Evolutionary conservation across 306 rosid genomes (phyloP).

Genomic region (Begonia masoniana): DNA sequence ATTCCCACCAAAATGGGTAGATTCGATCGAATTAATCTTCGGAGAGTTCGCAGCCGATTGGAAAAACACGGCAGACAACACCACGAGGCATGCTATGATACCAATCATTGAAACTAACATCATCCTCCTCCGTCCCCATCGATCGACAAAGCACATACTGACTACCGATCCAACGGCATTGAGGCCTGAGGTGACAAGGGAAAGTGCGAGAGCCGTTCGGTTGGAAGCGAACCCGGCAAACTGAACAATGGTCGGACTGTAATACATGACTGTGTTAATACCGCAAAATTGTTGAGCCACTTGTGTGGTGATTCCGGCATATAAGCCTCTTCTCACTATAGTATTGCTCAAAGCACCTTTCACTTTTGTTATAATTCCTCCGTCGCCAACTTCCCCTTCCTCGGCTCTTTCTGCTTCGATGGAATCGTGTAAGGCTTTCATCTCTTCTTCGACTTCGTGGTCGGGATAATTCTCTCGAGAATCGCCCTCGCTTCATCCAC

Average conservation of each 20-base stretch:
- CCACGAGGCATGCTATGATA: conserved; percentile 36
- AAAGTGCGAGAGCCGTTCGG: conserved; percentile 60
- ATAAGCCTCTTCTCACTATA: conserved; percentile 59
- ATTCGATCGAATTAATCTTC: conserved; percentile 23
- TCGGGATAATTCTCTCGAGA: conserved; percentile 38
- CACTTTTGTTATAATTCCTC: conserved; percentile 22
- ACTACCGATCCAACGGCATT: conserved; percentile 51
- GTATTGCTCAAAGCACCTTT: conserved; percentile 26
- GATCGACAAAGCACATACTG: conserved; percentile 50
- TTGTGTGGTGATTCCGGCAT: conserved; percentile 64
- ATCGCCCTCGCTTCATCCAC: conserved; percentile 42
- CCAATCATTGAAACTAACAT: conserved; percentile 56
- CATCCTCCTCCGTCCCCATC: conserved; percentile 55
- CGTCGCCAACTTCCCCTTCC: conserved; percentile 32
- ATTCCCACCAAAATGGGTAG: conserved; percentile 47
- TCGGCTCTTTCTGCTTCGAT: conserved; percentile 39
- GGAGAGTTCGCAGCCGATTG: conserved; percentile 48
- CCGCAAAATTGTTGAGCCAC: conserved; percentile 78
- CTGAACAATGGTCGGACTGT: conserved; percentile 85
- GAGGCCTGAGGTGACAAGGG: conserved; percentile 65
- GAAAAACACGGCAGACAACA: conserved; percentile 36
- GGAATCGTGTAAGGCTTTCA: conserved; percentile 43
- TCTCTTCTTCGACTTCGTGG: conserved; percentile 41
- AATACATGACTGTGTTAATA: conserved; percentile 79
- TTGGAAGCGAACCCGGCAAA: conserved; percentile 77